Conservation (phyloP, 1,139 yeast species). For the Yamadazyma aaseri region DNA sequence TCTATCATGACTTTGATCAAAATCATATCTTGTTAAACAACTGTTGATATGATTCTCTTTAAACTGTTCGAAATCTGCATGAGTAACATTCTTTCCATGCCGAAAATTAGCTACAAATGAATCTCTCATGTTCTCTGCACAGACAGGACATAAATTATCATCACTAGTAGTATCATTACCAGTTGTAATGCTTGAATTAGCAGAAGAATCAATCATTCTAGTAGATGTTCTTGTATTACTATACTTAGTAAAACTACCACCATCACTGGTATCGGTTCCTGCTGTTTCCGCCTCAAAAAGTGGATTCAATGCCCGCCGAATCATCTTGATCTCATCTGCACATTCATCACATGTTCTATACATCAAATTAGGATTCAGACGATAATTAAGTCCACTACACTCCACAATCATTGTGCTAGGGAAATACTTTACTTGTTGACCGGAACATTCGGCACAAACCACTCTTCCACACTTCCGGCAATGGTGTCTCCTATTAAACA, state of each 20-base stretch:
- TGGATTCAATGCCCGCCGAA: conserved; percentile 40
- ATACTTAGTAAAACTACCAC: conserved; percentile 27
- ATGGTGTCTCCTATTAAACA: conserved; percentile 84
- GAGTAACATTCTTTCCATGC: conserved; percentile 19
- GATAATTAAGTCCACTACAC: conserved; percentile 24
- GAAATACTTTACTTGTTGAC: conserved; percentile 41
- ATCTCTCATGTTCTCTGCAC: conserved; percentile 51
- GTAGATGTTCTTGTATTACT: conserved; percentile 19
- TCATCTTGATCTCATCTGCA: conserved; percentile 59
- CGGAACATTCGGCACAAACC: conserved; percentile 68
- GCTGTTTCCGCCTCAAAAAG: conserved; percentile 1
- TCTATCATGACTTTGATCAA: conserved; percentile 59
- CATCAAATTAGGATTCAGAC: conserved; percentile 30
- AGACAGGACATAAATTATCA: conserved; percentile 43
- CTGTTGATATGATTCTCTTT: conserved; percentile 67
- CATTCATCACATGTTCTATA: conserved; percentile 74
- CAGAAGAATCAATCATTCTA: conserved; percentile 26
- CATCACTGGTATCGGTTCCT: background rate
- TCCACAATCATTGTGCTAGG: conserved; percentile 38
- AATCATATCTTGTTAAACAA: conserved; percentile 68
- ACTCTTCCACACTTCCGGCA: conserved; percentile 84
- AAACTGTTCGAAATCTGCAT: conserved; percentile 42
- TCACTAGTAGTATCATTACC: conserved; percentile 26
- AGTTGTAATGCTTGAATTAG: conserved; percentile 21
- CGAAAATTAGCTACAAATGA: conserved; percentile 44